Percentiles rank a stretch among this genome's conserved stretches.
These are phyloP conservation scores for Inosperma sp. DNA, from an alignment of 768 basidiomycete genomes.

Conservation along the genomic window DNA sequence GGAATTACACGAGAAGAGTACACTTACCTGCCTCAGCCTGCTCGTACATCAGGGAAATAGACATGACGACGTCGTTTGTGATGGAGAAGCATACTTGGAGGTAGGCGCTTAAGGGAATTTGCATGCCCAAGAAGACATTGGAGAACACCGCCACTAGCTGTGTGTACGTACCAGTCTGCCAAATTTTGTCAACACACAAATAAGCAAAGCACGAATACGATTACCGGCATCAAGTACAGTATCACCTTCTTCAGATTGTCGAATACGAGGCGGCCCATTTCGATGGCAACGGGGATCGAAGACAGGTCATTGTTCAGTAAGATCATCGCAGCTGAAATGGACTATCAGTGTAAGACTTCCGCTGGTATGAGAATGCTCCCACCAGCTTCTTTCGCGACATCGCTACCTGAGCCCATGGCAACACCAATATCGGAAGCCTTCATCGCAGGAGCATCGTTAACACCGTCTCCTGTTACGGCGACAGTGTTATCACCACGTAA, in stretches of 20 bases:
- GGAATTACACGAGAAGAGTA: not conserved
- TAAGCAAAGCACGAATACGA: conserved; percentile 1
- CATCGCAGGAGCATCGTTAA: conserved; percentile 48
- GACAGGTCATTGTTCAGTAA: conserved; percentile 56
- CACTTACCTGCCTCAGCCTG: conserved; percentile 43
- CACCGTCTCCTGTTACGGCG: conserved; percentile 55
- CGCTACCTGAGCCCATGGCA: conserved; percentile 46
- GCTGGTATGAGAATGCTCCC: too few relatives aligned
- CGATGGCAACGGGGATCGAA: conserved; percentile 53
- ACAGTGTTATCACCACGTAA: conserved; percentile 44
- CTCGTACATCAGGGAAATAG: conserved; percentile 49
- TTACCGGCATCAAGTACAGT: conserved; percentile 41
- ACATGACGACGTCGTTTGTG: conserved; percentile 48
- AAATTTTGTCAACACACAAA: conserved; percentile 1
- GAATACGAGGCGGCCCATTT: conserved; percentile 56
- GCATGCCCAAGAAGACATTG: conserved; percentile 57
- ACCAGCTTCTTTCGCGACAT: conserved; percentile 54
- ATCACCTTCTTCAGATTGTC: conserved; percentile 55
- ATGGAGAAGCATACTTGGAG: conserved; percentile 55
- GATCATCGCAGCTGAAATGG: conserved; percentile 38
- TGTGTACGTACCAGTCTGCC: conserved; percentile 51
- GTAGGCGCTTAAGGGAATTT: conserved; percentile 50
- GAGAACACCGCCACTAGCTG: conserved; percentile 54
- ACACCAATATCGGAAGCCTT: conserved; percentile 55
- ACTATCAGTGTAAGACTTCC: too few relatives aligned